Base-by-base conservation (phyloP, 306 rosid genomes). In the Coriaria nepalensis region DNA sequence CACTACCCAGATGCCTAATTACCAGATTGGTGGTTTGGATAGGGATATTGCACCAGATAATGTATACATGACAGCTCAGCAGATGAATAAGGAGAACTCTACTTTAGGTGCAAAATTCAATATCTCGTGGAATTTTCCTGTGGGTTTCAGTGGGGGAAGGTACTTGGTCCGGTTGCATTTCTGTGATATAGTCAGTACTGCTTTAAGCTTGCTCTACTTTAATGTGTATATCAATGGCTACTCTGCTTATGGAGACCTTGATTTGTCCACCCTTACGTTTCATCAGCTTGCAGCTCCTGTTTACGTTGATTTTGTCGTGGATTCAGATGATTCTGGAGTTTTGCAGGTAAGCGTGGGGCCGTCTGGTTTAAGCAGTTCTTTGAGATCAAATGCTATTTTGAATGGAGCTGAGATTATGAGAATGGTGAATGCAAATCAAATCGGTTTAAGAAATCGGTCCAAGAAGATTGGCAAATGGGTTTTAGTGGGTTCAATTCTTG, bases 401-500 rank as follows among this genome's bases (percentile, higher is more conserved):
- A 92, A 92, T 72, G 99, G 99, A 35, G 99, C 88, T 5, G 99
- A 92, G 93, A 82, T 92, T 55, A 75, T 92, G 99, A 73, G 73
- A 73, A 73, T 92, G 67, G 68, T 75, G 56, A 69, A 64, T 61
- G 63, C 55, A 29, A 61, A 49, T 29, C 52, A 47, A 48, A 38
- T 54, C 6, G 49, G 13, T 46, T 6, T 66, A 6, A 33, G 47
- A 32, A n/a, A 4, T 54, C 68, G 34, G 20, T 45, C 42, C 10
- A 45, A 55, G 47, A 72, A 72, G 68, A 67, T 52, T 35, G 68
- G 15, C 6, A 48, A 55, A 53, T 64, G 87, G 99, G 53, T 75
- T 63, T 35, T 80, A 61, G 45, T 82, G 47, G 79, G 80, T 62
- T 68, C 80, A 10, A 11, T 68, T 71, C 65, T 72, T 62, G 95